Percentiles rank a stretch among this genome's conserved stretches.
Evolutionary conservation across 768 basidiomycete species (phyloP).

Genomic region (Tephrocybe sp.): DNA sequence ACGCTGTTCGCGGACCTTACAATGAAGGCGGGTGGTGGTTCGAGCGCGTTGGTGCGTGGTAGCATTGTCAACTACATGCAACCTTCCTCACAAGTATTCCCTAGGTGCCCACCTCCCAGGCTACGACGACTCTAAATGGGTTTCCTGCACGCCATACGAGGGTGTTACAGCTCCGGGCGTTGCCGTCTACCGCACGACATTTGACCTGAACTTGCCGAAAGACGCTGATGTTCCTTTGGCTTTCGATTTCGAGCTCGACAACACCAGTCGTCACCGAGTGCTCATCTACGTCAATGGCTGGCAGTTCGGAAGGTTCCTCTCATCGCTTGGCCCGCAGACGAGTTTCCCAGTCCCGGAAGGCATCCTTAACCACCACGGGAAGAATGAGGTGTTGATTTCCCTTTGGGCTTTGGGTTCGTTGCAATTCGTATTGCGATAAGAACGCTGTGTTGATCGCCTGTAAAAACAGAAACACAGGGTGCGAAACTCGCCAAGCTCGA

Average conservation of each 20-base stretch:
- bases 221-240: conserved; percentile 56
- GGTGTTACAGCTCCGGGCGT: conserved; percentile 53
- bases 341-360: conserved; percentile 47
- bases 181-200: conserved; percentile 64
- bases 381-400: conserved; percentile 32
- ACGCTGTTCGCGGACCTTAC: conserved; percentile 56
- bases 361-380: conserved; percentile 35
- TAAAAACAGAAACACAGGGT: conserved; percentile 22
- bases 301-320: conserved; percentile 62
- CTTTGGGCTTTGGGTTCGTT: conserved; percentile 35
- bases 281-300: conserved; percentile 71
- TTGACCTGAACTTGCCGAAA: conserved; percentile 50
- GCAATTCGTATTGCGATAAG: background rate
- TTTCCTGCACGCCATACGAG: conserved; percentile 41
- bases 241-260: conserved; percentile 54
- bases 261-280: conserved; percentile 57
- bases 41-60: conserved; percentile 45
- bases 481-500: conserved; percentile 29
- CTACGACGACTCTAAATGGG: conserved; percentile 56
- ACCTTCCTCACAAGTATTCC: background rate
- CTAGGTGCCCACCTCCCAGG: conserved; percentile 59
- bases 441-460: background rate
- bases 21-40: conserved; percentile 60
- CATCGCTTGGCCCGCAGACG: conserved; percentile 40
- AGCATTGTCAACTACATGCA: background rate